These are phyloP conservation scores for Hygrophila difformis DNA, from an alignment of 257 asterid species.

Conservation along the genomic window DNA sequence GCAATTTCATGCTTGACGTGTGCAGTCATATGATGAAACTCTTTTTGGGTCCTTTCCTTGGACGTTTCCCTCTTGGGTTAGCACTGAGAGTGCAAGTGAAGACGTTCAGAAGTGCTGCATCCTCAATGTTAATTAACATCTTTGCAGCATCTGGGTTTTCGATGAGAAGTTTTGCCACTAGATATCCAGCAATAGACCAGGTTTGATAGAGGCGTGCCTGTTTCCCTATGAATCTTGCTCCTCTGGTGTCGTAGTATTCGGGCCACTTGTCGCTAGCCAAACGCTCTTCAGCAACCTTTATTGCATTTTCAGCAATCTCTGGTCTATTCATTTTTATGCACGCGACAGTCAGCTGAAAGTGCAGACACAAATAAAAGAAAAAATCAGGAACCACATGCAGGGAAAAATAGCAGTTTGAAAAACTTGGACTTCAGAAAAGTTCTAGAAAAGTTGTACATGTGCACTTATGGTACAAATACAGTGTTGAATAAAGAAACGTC, in stretches of 20 bases:
- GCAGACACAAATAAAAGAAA: not conserved
- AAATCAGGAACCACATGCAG: too few relatives aligned
- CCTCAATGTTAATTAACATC: conserved; percentile 56
- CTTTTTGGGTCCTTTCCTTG: conserved; percentile 44
- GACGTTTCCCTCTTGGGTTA: conserved; percentile 62
- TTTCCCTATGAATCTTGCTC: conserved; percentile 67
- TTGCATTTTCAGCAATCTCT: conserved; percentile 62
- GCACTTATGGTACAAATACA: too few relatives aligned
- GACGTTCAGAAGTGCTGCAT: conserved; percentile 49
- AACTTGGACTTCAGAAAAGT: too few relatives aligned
- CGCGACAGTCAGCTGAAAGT: conserved; percentile 63
- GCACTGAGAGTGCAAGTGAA: conserved; percentile 40
- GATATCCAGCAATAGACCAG: conserved; percentile 75
- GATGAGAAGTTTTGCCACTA: conserved; percentile 64
- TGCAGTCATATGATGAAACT: conserved; percentile 48
- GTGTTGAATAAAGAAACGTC: too few relatives aligned
- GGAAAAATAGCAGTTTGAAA: too few relatives aligned
- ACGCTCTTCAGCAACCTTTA: conserved; percentile 50
- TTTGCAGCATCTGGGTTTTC: conserved; percentile 62
- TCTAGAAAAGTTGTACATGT: too few relatives aligned
- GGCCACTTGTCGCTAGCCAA: conserved; percentile 68
- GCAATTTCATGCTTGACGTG: not conserved
- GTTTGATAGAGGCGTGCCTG: conserved; percentile 77
- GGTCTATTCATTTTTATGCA: conserved; percentile 74
- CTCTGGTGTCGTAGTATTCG: conserved; percentile 69